phyloP scores from a whole-genome alignment of 768 basidiomycete genomes.

The Rhizopogon vesiculosus region DNA sequence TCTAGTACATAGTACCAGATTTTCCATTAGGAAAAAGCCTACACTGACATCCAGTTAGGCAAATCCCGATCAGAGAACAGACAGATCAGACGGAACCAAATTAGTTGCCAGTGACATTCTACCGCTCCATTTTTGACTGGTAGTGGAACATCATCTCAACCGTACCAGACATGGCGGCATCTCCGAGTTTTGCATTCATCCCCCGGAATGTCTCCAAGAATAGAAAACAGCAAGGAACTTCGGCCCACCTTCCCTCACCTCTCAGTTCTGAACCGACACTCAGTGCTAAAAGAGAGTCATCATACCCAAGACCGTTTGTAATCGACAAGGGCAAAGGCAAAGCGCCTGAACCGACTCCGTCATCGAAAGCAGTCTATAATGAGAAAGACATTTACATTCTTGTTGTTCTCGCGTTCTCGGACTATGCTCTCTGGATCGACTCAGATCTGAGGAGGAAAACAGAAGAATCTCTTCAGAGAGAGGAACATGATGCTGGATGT shows the following conservation, averaged over 20 bases:
- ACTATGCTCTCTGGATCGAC: slow-evolving; percentile 65
- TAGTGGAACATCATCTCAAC: too few relatives aligned
- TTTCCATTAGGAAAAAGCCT: too few relatives aligned
- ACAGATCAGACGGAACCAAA: too few relatives aligned
- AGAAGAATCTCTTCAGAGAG: slow-evolving; percentile 25
- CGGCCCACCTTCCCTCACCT: slow-evolving; percentile 7
- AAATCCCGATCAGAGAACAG: too few relatives aligned
- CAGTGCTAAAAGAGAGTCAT: slow-evolving; percentile 4
- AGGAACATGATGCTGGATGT: slow-evolving; percentile 41
- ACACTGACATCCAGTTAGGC: too few relatives aligned
- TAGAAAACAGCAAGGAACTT: slow-evolving; percentile 19
- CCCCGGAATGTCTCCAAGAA: slow-evolving; percentile 42
- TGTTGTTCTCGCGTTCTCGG: slow-evolving; percentile 59
- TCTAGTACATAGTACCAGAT: too few relatives aligned
- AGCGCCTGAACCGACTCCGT: slow-evolving; percentile 5
- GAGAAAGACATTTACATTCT: slow-evolving; percentile 47
- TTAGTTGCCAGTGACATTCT: too few relatives aligned
- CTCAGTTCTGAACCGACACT: slow-evolving; percentile 3
- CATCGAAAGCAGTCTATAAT: slow-evolving; percentile 14
- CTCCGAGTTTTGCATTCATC: slow-evolving; percentile 36
- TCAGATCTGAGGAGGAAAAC: slow-evolving; percentile 47
- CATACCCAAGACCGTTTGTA: neutral
- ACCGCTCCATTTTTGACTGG: too few relatives aligned
- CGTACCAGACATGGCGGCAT: slow-evolving; percentile 13
- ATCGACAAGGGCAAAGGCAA: slow-evolving; percentile 23